Evolutionary conservation across 352 stramenopile species (phyloP), one percentile per base, ranked within the genome.

Genomic region (Pythium vanterpoolii): DNA sequence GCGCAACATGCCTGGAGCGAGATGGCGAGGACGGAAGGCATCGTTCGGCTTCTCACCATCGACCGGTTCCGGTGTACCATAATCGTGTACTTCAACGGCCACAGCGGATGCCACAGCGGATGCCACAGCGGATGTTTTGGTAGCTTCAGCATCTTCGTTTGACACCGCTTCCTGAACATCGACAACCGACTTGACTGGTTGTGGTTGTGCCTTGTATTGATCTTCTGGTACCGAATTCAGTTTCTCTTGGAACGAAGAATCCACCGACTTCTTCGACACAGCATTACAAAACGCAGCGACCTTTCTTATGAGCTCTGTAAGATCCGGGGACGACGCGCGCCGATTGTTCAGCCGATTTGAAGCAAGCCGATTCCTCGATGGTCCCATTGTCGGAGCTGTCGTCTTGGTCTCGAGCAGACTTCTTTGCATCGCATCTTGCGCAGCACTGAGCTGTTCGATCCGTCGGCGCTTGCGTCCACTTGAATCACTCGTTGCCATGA

Each of bases 21-120:
- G 69, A 67, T 76, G 85, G 4, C 68, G 80, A 11, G 79, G 85
- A 7, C 76, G 77, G 45, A 89, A 91, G 0, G 34, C 18, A 26
- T 52, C 36, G 7, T 19, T 48, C 13, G 39, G 30, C 19, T 54
- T 62, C 13, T 62, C 34, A 18, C n/a, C 27, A 8, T 55, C 31
- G 19, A 7, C 24, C 8, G 24, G 18, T 30, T 60, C 39, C 31
- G 39, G 16, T 13, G 52, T 30, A 2, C 21, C 46, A 39, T 21
- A 43, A 3, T 64, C 46, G 18, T 49, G 27, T 19, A 9, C 19
- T 34, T 57, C 36, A 18, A 36, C 8, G 23, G 23, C 7, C 3
- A 23, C 27, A 42, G 9, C n/a, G n/a, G n/a, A n/a, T n/a, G n/a
- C n/a, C n/a, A n/a, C n/a, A n/a, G n/a, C n/a, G n/a, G n/a, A n/a